Evolutionary conservation across 176 grass and related monocot genomes (phyloP), one percentile per base, ranked within the genome.

Genomic region (Urochloa ruziziensis): DNA sequence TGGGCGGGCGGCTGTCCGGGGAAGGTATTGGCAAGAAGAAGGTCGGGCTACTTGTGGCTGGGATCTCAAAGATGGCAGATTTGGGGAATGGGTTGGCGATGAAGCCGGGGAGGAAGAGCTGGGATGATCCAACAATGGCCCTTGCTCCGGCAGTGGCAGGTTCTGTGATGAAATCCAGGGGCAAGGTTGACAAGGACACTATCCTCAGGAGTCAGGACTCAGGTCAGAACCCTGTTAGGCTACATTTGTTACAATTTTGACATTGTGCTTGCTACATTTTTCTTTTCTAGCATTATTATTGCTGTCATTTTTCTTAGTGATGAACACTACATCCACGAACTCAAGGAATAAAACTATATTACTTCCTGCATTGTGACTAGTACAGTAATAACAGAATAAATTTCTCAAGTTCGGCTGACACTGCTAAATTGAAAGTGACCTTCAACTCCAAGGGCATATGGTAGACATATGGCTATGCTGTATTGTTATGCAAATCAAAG

Each of bases 171-270:
- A 88, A 78, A 66, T 70, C 91, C 3, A 97, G 78, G 87, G 70
- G 32, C 67, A 99, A 89, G 64, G 79, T 86, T 48, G 89, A 84
- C 37, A 92, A 75, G 33, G 69, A 89, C 68, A 49, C 87, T 30
- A 86, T 96, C 85, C 84, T 92, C 19, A 94, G 83, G 74, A 96
- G 89, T 84, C 96, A 96, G 83, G 74, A 96, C 91, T 84, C 96
- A 96, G 93, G 96, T 98, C n/a, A 64, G n/a, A 9, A 86, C 69
- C 37, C 77, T 85, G 33, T 39, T 75, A 40, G 39, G 39, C 65
- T 56, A 73, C 46, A 51, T 74, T 29, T 35, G 19, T 49, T 76
- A 60, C 9, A 49, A 13, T 61, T 73, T 15, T 10, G 15, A 19
- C 7, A 64, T 47, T 73, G 28, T 19, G 5, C 17, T 18, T 83